These are phyloP conservation scores for Rutidosis leptorrhynchoides DNA, from an alignment of 129 eudicot genomes.

Conservation along the genomic window DNA sequence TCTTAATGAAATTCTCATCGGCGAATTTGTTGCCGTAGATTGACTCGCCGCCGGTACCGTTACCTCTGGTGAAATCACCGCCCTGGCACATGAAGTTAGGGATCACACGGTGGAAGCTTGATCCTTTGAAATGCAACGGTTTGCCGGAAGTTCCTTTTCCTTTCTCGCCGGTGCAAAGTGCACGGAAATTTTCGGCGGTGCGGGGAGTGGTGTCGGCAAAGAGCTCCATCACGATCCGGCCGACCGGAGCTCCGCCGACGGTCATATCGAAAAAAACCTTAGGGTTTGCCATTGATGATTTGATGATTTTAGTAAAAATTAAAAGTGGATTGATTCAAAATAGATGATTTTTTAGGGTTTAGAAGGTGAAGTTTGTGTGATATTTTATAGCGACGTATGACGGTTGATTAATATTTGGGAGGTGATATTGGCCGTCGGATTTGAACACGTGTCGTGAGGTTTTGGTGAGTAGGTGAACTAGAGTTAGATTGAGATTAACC, in stretches of 20 bases:
- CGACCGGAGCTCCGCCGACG: conserved; percentile 54
- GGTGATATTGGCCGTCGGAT: conserved; percentile 29
- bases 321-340: background rate
- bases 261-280: conserved; percentile 62
- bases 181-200: conserved; percentile 67
- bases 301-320: background rate
- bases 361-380: conserved; percentile 18
- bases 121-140: conserved; percentile 63
- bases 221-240: conserved; percentile 60
- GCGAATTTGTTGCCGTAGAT: conserved; percentile 57
- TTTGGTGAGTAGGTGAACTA: conserved; percentile 14
- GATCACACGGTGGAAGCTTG: conserved; percentile 63
- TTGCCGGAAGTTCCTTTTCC: conserved; percentile 49
- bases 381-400: background rate
- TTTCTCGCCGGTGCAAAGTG: conserved; percentile 71
- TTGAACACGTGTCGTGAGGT: conserved; percentile 33
- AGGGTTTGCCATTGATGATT: conserved; percentile 48
- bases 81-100: conserved; percentile 67
- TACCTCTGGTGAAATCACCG: conserved; percentile 63
- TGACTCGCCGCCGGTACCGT: conserved; percentile 73
- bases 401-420: background rate
- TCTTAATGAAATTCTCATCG: conserved; percentile 59
- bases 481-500: conserved; percentile 28
- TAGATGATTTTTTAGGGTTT: conserved; percentile 21
- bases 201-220: conserved; percentile 47